A percentile compares a stretch with the other conserved stretches of the same genome.
Conservation (phyloP, 73 alveolate genomes). For the Paramecium biaurelia region DNA sequence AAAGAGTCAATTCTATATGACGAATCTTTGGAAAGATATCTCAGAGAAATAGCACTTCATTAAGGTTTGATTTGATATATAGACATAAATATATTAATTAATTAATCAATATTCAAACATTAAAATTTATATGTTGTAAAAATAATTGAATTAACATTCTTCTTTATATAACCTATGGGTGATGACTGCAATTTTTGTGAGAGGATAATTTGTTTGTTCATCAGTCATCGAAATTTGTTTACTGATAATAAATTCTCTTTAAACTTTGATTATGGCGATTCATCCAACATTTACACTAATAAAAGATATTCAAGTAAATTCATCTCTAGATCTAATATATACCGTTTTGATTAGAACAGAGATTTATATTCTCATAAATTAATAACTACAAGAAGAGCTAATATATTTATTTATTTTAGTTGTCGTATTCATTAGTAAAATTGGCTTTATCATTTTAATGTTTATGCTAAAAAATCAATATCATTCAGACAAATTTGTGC, state of each 20-base stretch:
- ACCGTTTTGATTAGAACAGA: neutral
- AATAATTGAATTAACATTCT: neutral
- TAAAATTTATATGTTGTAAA: neutral
- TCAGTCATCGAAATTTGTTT: neutral
- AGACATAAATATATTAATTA: neutral
- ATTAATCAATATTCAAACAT: neutral
- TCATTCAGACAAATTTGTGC: neutral
- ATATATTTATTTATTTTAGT: neutral
- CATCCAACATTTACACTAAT: neutral
- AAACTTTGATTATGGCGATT: neutral
- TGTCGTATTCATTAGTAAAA: neutral
- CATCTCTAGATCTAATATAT: neutral
- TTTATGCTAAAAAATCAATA: neutral
- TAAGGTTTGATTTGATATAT: neutral
- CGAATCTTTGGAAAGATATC: neutral
- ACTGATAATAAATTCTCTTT: neutral
- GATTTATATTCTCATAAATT: neutral
- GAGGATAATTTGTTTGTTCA: constrained; percentile 2
- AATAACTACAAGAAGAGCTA: neutral
- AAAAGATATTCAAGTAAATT: neutral
- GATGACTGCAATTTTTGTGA: neutral
- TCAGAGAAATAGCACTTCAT: neutral
- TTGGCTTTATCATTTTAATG: neutral
- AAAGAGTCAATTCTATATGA: neutral
- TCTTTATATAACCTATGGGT: neutral